These are phyloP conservation scores for Phytopythium vexans DNA, from an alignment of 352 stramenopile species.

Conservation along the genomic window DNA sequence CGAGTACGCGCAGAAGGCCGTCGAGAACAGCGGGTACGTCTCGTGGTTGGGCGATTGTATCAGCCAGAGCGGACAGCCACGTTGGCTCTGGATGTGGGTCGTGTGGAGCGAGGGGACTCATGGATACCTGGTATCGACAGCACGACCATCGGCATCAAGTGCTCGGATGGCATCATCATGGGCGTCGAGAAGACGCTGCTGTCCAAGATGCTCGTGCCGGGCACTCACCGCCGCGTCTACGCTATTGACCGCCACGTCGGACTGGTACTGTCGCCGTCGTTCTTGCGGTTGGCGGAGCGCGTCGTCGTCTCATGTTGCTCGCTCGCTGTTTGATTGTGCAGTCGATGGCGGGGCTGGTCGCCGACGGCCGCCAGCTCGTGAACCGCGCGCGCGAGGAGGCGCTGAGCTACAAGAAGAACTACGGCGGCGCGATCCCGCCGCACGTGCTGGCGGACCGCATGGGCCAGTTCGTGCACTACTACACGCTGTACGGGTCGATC, in stretches of 20 bases:
- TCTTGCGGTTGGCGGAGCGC: not conserved
- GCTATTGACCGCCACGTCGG: slow-evolving; percentile 92
- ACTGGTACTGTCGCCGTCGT: slow-evolving; percentile 37
- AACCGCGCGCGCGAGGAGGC: slow-evolving; percentile 94
- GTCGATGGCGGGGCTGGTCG: slow-evolving; percentile 94
- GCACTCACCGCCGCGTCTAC: slow-evolving; percentile 86
- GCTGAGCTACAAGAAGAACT: slow-evolving; percentile 95
- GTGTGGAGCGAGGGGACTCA: not conserved
- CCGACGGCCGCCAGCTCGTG: slow-evolving; percentile 96
- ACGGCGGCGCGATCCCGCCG: slow-evolving; percentile 92
- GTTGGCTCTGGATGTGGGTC: not conserved
- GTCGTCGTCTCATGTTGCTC: not conserved
- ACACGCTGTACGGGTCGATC: slow-evolving; percentile 97
- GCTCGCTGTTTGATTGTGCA: slow-evolving; percentile 8
- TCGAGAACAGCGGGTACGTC: slow-evolving; percentile 93
- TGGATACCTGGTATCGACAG: slow-evolving; percentile 24
- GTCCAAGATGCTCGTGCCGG: slow-evolving; percentile 91
- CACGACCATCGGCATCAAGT: slow-evolving; percentile 97
- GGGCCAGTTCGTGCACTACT: slow-evolving; percentile 98
- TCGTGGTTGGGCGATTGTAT: not conserved
- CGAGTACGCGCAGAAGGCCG: slow-evolving; percentile 98
- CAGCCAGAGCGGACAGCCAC: not conserved
- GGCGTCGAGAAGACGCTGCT: slow-evolving; percentile 95
- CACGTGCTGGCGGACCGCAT: slow-evolving; percentile 93
- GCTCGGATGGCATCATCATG: slow-evolving; percentile 97